phyloP scores from a whole-genome alignment of 768 basidiomycete genomes.

The Terana coerulea region DNA sequence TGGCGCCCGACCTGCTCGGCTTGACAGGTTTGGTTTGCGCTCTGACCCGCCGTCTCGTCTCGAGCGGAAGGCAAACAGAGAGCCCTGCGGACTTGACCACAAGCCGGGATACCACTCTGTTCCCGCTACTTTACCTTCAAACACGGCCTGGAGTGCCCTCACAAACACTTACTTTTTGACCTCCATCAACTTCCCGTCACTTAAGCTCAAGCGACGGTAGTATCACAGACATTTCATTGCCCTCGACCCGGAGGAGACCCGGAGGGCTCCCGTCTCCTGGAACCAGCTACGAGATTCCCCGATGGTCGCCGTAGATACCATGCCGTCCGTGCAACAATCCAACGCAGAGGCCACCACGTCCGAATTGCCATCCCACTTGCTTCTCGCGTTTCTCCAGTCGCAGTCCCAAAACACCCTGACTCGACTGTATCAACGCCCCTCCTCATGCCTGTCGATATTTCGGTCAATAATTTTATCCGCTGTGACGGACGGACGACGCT shows the following conservation, averaged over 20 bases:
- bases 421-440: constrained; percentile 80
- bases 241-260: no score
- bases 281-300: no score
- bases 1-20: background rate
- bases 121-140: no score
- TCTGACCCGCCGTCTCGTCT: background rate
- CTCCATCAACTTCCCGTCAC: constrained; percentile 1
- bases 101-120: background rate
- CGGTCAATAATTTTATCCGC: constrained; percentile 45
- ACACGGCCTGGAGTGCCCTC: no score
- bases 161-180: background rate
- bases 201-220: constrained; percentile 8
- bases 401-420: constrained; percentile 76
- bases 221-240: no score
- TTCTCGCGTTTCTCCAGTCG: constrained; percentile 76
- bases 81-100: background rate
- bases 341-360: constrained; percentile 9
- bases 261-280: no score
- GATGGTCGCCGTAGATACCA: no score
- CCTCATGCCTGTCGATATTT: constrained; percentile 87
- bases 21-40: background rate
- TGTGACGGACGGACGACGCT: background rate
- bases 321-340: constrained; percentile 18
- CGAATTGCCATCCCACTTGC: constrained; percentile 44
- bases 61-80: background rate